phyloP scores from a whole-genome alignment of 345 rosid genomes.

The Salix exigua region DNA sequence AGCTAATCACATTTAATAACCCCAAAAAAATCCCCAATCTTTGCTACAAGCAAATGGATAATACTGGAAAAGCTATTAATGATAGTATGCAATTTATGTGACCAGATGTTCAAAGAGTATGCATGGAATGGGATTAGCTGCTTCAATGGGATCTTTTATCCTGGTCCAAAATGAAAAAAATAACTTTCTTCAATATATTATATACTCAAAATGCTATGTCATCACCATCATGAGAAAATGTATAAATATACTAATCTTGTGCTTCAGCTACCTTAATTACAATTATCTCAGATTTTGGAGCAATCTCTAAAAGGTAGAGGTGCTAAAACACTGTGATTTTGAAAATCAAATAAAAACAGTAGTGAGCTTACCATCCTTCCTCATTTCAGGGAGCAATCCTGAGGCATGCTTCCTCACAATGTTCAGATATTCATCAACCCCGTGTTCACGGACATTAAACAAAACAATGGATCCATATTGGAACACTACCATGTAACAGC shows the following conservation, averaged over 20 bases:
- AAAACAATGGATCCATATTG: conserved; percentile 93
- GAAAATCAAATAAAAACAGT: not conserved
- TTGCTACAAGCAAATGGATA: too few relatives aligned
- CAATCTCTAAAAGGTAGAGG: not conserved
- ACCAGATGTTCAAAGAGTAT: too few relatives aligned
- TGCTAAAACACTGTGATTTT: not conserved
- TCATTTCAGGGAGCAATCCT: conserved; percentile 90
- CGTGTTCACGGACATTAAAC: conserved; percentile 72
- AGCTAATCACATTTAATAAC: too few relatives aligned
- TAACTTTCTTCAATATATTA: not conserved
- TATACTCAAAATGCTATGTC: not conserved
- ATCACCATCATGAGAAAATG: too few relatives aligned
- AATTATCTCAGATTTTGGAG: not conserved
- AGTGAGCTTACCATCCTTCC: conserved; percentile 73
- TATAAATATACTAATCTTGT: not conserved
- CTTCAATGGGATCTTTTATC: too few relatives aligned
- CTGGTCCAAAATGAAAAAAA: not conserved
- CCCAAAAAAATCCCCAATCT: too few relatives aligned
- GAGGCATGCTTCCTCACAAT: conserved; percentile 81
- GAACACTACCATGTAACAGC: conserved; percentile 83
- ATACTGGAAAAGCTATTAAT: too few relatives aligned
- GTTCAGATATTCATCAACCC: conserved; percentile 82
- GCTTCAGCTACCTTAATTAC: not conserved
- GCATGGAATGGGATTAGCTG: too few relatives aligned
- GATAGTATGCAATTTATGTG: too few relatives aligned